Base-by-base conservation (phyloP, 139 green algal genomes). In the Ostreobium quekettii region DNA sequence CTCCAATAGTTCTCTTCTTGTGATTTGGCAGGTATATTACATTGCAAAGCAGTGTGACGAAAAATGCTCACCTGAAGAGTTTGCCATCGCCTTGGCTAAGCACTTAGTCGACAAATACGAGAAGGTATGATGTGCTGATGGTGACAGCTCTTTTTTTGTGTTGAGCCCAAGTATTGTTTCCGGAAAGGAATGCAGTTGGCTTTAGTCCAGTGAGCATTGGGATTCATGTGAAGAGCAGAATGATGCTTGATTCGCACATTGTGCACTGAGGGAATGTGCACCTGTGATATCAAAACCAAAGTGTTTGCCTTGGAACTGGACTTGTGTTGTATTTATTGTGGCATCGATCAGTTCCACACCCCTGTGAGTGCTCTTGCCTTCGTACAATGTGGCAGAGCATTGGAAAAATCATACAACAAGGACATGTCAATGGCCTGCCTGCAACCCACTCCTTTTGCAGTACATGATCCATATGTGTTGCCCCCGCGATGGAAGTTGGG, bases 21-120 rank as follows among this genome's bases (percentile, higher is more conserved):
- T 53, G 42, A 53, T 53, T 53, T 53, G 19, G 58, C 76, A 89
- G 85, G 79, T 90, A 8, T 96, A 96, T 64, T 84, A 86, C 8
- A 74, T 96, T 0, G 90, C 89, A 1, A 90, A 96, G 78, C 64
- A 82, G 29, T 80, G 82, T 71, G 61, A n/a, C 22, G 28, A 78
- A 60, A 71, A 72, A 2, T 91, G 84, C 76, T 82, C 76, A 1
- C 60, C 83, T 1, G 93, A 98, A 75, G 82, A 96, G 74, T 98
- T 88, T 66, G 93, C 81, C 1, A 75, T 94, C 22, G 80, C 80
- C 0, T 79, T 98, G 33, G 93, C 80, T 0, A 75, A 80, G 49
- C 85, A 97, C 56, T 97, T 98, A 68, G 77, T 96, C 15, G 48
- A 71, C 19, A 87, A 76, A 6, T 98, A 98, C 59, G 73, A 79